Percentiles rank a stretch among this genome's conserved stretches.
Evolutionary conservation across 805 yeast genomes (phyloP).

Genomic region (Wickerhamiella sergipiensis): DNA sequence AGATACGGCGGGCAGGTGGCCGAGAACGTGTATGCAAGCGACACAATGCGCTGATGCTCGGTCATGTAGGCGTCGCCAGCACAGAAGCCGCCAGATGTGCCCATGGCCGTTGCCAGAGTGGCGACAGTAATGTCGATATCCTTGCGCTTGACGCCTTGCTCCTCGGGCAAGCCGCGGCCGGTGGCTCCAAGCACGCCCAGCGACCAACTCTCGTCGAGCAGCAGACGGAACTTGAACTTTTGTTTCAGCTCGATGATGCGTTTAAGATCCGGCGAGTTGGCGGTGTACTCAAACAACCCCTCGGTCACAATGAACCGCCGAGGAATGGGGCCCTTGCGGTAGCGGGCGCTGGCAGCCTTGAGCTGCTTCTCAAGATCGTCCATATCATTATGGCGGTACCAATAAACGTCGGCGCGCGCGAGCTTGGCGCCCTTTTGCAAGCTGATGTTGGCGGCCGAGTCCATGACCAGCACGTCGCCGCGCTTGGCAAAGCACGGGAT

Average conservation of each 20-base stretch:
- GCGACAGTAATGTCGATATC: constrained; percentile 81
- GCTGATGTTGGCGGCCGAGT: constrained; percentile 58
- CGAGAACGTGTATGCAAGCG: constrained; percentile 81
- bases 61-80: constrained; percentile 75
- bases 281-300: constrained; percentile 69
- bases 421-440: constrained; percentile 80
- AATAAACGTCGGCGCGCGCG: constrained; percentile 67
- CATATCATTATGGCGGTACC: constrained; percentile 81
- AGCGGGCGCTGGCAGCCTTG: constrained; percentile 39
- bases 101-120: constrained; percentile 67
- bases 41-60: constrained; percentile 82
- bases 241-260: constrained; percentile 60
- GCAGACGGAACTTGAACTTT: constrained; percentile 70
- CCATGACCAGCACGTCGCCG: constrained; percentile 86
- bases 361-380: constrained; percentile 63
- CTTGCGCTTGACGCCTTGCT: constrained; percentile 46
- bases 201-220: constrained; percentile 78
- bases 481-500: constrained; percentile 89
- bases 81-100: constrained; percentile 87
- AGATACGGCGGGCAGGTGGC: constrained; percentile 91
- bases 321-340: constrained; percentile 49
- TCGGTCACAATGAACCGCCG: constrained; percentile 87
- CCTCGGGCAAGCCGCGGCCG: constrained; percentile 80
- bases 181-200: constrained; percentile 73
- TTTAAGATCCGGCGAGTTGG: constrained; percentile 64